These are phyloP conservation scores for Mallotus nudiflorus DNA, from an alignment of 345 rosid species.

Conservation along the genomic window DNA sequence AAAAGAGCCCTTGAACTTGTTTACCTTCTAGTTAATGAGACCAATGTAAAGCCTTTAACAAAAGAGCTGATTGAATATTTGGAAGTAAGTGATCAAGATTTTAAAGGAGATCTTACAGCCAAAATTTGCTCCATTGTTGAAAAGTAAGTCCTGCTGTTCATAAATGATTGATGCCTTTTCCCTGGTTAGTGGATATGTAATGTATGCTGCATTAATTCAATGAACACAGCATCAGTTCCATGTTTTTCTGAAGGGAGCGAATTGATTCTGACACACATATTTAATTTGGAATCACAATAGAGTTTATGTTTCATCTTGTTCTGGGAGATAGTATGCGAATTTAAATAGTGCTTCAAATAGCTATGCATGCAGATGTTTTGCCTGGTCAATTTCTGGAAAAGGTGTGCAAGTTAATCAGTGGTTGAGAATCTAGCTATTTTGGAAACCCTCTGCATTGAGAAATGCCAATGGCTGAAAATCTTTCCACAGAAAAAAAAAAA, in stretches of 20 bases:
- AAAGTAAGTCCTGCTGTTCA: slow-evolving; percentile 62
- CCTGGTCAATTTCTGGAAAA: not conserved
- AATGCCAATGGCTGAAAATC: too few species aligned
- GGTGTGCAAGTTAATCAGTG: too few species aligned
- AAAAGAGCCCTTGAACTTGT: slow-evolving; percentile 97
- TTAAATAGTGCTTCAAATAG: not conserved
- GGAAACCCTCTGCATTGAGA: too few species aligned
- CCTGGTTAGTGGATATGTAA: slow-evolving; percentile 1
- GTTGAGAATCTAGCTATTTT: too few species aligned
- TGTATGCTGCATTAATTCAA: slow-evolving; percentile 8
- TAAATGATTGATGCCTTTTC: slow-evolving; percentile 3
- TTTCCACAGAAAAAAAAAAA: too few species aligned
- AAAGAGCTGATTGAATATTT: slow-evolving; percentile 93
- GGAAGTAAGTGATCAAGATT: slow-evolving; percentile 95
- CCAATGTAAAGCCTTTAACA: slow-evolving; percentile 81
- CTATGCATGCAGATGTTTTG: too few species aligned
- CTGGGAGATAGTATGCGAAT: not conserved
- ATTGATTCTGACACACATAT: not conserved
- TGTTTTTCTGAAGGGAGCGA: not conserved
- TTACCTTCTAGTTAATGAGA: slow-evolving; percentile 81
- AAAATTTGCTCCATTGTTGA: slow-evolving; percentile 95
- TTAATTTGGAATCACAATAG: not conserved
- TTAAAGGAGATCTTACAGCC: slow-evolving; percentile 97
- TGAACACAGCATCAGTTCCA: slow-evolving; percentile 4
- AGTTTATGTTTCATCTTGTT: slow-evolving; percentile 13